phyloP scores from a whole-genome alignment of 192 early-diverging fungal genomes.

The Podila horticola region DNA sequence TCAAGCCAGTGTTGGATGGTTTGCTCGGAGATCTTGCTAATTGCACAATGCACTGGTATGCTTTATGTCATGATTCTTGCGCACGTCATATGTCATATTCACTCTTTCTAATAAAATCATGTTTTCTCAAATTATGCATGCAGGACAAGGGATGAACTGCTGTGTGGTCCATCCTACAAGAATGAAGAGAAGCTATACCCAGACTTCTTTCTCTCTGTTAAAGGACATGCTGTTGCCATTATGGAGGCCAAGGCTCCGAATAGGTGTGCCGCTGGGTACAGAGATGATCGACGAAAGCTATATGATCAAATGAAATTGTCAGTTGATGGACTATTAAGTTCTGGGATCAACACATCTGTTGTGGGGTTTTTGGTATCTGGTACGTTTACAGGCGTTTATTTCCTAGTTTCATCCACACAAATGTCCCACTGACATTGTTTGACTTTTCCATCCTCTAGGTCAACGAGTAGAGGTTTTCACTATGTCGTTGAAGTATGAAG shows the following conservation, averaged over 20 bases:
- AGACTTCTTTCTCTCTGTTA: conserved; percentile 21
- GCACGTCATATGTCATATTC: neutral
- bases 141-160: conserved; percentile 16
- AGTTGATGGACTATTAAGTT: conserved; percentile 9
- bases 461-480: conserved; percentile 12
- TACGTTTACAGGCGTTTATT: no score
- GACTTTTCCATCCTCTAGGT: conserved; percentile 1
- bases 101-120: neutral
- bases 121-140: neutral
- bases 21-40: conserved; percentile 17
- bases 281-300: conserved; percentile 11
- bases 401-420: no score
- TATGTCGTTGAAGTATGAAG: conserved; percentile 9
- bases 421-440: neutral
- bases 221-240: conserved; percentile 17
- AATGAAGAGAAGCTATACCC: conserved; percentile 17
- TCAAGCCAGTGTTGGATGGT: conserved; percentile 26
- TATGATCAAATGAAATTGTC: conserved; percentile 15
- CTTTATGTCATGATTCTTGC: conserved; percentile 1
- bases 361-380: conserved; percentile 17
- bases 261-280: conserved; percentile 3
- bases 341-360: conserved; percentile 7
- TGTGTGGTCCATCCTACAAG: conserved; percentile 4
- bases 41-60: conserved; percentile 27
- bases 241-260: conserved; percentile 16